phyloP scores from a whole-genome alignment of 345 rosid species.

The Boechera divaricarpa region DNA sequence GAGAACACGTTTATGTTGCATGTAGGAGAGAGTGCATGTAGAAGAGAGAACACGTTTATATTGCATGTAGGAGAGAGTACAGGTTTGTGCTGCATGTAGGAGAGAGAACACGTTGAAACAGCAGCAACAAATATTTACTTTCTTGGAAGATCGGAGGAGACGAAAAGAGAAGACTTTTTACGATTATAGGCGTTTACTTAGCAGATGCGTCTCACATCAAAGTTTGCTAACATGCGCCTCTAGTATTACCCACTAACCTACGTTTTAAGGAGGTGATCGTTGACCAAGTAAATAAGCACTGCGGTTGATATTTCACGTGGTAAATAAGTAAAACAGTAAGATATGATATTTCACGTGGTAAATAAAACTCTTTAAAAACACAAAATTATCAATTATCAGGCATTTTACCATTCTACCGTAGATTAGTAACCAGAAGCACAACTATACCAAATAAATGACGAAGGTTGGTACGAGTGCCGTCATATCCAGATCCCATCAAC shows the following conservation, averaged over 20 bases:
- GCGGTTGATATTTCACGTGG: background rate
- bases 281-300: background rate
- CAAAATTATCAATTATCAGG: background rate
- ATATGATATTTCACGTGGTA: background rate
- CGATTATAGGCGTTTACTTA: background rate
- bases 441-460: conserved; percentile 9
- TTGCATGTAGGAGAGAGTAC: too few relatives aligned
- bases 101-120: too few relatives aligned
- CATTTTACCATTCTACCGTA: background rate
- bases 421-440: background rate
- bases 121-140: too few relatives aligned
- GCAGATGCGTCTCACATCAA: background rate
- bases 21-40: too few relatives aligned
- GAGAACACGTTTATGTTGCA: too few relatives aligned
- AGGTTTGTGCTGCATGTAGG: too few relatives aligned
- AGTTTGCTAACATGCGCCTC: background rate
- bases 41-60: too few relatives aligned
- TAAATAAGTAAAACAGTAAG: background rate
- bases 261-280: background rate
- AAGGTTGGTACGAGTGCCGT: conserved; percentile 16
- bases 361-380: background rate
- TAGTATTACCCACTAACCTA: background rate
- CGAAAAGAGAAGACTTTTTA: conserved; percentile 11
- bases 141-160: too few relatives aligned
- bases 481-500: conserved; percentile 18